These are phyloP conservation scores for Jatropha podagrica DNA, from an alignment of 441 rosid genomes.

Conservation along the genomic window DNA sequence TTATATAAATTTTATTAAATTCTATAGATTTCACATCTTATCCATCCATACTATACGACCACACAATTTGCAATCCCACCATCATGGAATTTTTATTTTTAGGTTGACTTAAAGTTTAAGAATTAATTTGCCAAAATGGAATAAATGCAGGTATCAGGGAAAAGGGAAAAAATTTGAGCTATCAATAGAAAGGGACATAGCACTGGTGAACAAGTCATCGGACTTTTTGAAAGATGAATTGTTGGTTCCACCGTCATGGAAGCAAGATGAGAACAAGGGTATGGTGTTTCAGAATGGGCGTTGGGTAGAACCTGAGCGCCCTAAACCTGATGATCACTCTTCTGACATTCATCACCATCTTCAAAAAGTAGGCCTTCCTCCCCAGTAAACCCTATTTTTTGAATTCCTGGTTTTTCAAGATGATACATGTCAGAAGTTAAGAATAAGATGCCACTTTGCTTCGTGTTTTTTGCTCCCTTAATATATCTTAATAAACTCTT, in stretches of 20 bases:
- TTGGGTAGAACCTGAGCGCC: conserved; percentile 77
- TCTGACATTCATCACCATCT: conserved; percentile 49
- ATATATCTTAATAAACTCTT: no score
- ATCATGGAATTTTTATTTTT: no score
- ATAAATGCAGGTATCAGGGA: conserved; percentile 60
- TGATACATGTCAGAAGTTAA: no score
- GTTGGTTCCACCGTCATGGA: conserved; percentile 78
- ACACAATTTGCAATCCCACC: no score
- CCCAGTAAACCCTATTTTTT: no score
- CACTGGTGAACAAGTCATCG: conserved; percentile 74
- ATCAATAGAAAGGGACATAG: conserved; percentile 68
- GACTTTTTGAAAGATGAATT: conserved; percentile 71
- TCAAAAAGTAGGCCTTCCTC: conserved; percentile 35
- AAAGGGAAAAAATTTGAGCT: conserved; percentile 69
- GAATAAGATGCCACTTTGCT: no score
- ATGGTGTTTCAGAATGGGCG: conserved; percentile 65
- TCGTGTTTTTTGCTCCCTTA: no score
- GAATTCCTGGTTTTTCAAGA: no score
- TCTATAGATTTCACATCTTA: no score
- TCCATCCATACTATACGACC: no score
- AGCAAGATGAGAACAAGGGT: conserved; percentile 80
- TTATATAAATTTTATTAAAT: no score
- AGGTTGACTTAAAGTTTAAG: background rate
- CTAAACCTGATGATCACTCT: conserved; percentile 61
- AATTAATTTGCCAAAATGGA: background rate